Percentiles rank a stretch among this genome's conserved stretches.
phyloP scores from a whole-genome alignment of 1,139 yeast genomes.

The Maudiozyma humilis region DNA sequence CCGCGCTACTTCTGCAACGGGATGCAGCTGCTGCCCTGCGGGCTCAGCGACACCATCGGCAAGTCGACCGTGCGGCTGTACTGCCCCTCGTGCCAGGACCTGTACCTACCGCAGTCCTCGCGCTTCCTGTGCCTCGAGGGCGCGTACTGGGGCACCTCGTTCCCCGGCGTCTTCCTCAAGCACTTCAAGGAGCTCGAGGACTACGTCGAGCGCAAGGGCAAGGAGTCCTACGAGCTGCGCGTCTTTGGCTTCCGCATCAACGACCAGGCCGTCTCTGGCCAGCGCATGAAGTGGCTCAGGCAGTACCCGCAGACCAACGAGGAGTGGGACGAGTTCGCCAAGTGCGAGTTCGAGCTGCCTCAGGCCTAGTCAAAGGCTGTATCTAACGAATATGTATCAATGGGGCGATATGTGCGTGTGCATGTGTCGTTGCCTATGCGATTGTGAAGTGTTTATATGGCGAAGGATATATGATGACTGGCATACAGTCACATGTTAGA shows the following conservation, averaged over 20 bases:
- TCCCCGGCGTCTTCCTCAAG: constrained; percentile 84
- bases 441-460: no score
- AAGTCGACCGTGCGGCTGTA: constrained; percentile 83
- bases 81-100: constrained; percentile 91
- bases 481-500: no score
- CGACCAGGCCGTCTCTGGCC: constrained; percentile 71
- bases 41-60: constrained; percentile 85
- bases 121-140: constrained; percentile 87
- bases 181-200: constrained; percentile 78
- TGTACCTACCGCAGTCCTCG: constrained; percentile 78
- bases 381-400: neutral
- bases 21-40: constrained; percentile 88
- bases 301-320: constrained; percentile 54
- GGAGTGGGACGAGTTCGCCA: constrained; percentile 51
- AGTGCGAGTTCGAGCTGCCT: constrained; percentile 56
- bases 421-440: neutral
- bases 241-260: constrained; percentile 82
- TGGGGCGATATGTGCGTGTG: no score
- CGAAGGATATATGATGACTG: no score
- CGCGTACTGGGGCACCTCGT: constrained; percentile 92
- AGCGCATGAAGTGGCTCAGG: constrained; percentile 92
- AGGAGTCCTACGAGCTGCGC: constrained; percentile 51
- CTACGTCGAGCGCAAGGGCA: constrained; percentile 45
- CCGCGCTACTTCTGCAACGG: constrained; percentile 87
- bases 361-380: neutral